Percentiles rank a stretch among this genome's conserved stretches.
These are phyloP conservation scores for Globisporangium heterothallicum DNA, from an alignment of 352 stramenopile species.

Conservation along the genomic window DNA sequence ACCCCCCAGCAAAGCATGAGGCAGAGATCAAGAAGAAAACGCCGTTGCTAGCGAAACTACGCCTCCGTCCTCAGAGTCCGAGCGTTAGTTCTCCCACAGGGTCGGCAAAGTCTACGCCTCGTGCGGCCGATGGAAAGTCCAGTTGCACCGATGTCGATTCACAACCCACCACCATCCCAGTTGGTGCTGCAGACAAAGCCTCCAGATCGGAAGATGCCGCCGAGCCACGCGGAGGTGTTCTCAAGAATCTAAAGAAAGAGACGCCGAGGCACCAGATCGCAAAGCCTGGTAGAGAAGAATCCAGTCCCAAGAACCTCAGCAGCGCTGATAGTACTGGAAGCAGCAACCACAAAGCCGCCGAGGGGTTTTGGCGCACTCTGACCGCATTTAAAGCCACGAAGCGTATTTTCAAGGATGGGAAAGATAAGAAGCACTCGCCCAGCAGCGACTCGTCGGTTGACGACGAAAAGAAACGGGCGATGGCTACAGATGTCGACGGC, in stretches of 20 bases:
- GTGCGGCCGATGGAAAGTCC: neutral
- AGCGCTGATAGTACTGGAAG: neutral
- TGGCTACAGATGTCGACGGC: neutral
- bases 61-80: conserved; percentile 41
- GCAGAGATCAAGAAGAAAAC: conserved; percentile 22
- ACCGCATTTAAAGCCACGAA: conserved; percentile 31
- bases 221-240: conserved; percentile 2
- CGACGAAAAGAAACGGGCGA: conserved; percentile 7
- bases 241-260: conserved; percentile 14
- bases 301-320: neutral
- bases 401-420: conserved; percentile 18
- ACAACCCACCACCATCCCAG: too few relatives aligned
- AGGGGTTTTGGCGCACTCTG: conserved; percentile 37
- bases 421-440: conserved; percentile 15
- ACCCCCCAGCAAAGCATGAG: neutral
- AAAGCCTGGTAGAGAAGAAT: conserved; percentile 4
- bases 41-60: conserved; percentile 48
- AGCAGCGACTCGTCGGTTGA: neutral
- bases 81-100: conserved; percentile 10
- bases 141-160: neutral
- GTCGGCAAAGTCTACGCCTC: conserved; percentile 12
- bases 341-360: conserved; percentile 15
- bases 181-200: neutral
- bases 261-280: neutral
- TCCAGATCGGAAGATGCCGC: neutral